Percentiles rank a stretch among this genome's conserved stretches.
Conservation (phyloP, 257 asterid genomes). For the Capsicum pubescens region DNA sequence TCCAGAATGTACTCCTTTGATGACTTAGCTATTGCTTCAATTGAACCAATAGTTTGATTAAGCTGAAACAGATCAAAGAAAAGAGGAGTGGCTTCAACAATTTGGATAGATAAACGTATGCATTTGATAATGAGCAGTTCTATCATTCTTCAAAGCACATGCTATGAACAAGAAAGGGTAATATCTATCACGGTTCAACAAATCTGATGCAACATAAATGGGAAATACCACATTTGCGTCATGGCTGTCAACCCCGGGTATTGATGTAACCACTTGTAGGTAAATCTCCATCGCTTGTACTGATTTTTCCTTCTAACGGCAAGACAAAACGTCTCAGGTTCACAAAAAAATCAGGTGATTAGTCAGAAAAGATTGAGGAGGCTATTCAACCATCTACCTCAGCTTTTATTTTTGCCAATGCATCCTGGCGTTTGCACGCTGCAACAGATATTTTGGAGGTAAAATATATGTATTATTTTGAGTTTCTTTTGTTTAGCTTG, state of each 20-base stretch:
- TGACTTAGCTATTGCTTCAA: constrained; percentile 89
- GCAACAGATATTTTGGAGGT: constrained; percentile 39
- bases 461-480: constrained; percentile 22
- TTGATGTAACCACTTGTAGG: constrained; percentile 80
- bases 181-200: background rate
- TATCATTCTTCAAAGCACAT: background rate
- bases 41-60: constrained; percentile 87
- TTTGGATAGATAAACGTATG: background rate
- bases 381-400: constrained; percentile 59
- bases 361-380: constrained; percentile 15
- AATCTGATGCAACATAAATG: background rate
- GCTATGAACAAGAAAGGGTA: constrained; percentile 15
- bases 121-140: background rate
- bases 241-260: constrained; percentile 88
- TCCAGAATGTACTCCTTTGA: constrained; percentile 78
- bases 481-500: constrained; percentile 29
- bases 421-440: constrained; percentile 87
- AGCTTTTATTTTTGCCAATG: constrained; percentile 64
- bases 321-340: constrained; percentile 32
- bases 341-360: constrained; percentile 7
- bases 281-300: constrained; percentile 72
- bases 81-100: background rate
- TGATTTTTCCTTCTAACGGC: constrained; percentile 72
- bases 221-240: constrained; percentile 75
- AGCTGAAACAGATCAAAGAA: constrained; percentile 56